A percentile compares a stretch with the other conserved stretches of the same genome.
Conservation (phyloP, 1,284 basidiomycete genomes). For the Phylloporus gajari region DNA sequence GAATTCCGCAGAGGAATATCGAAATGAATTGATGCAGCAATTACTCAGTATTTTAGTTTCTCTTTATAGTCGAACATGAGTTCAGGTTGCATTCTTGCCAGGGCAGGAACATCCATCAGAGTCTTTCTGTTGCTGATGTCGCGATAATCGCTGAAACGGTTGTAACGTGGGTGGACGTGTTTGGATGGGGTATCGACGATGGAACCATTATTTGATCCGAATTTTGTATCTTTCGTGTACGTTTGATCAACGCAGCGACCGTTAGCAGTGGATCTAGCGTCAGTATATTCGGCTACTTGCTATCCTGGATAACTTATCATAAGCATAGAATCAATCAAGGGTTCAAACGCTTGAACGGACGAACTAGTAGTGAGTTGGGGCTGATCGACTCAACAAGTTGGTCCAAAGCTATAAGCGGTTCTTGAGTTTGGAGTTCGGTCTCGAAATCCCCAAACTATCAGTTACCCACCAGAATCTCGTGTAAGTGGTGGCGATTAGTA, state of each 20-base stretch:
- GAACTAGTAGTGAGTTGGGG: not conserved
- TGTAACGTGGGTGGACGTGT: not conserved
- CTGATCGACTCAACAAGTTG: not conserved
- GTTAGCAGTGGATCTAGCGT: not conserved
- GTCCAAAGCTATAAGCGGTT: not conserved
- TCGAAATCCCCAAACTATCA: not conserved
- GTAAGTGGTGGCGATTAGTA: too few relatives aligned
- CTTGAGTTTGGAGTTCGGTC: too few relatives aligned
- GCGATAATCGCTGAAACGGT: not conserved
- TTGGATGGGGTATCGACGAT: not conserved
- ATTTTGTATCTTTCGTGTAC: not conserved
- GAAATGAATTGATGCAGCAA: not conserved
- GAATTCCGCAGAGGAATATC: not conserved
- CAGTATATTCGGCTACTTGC: not conserved
- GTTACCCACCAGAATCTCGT: too few relatives aligned
- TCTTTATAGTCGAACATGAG: not conserved
- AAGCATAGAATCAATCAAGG: too few relatives aligned
- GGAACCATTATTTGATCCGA: not conserved
- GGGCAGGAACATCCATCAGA: not conserved
- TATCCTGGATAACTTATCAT: not conserved
- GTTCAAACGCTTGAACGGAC: not conserved
- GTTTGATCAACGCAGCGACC: not conserved
- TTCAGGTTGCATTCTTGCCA: not conserved
- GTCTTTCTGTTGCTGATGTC: not conserved
- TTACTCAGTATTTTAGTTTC: not conserved